These are phyloP conservation scores for Termitomyces sp. DNA, from an alignment of 768 basidiomycete species.

Conservation along the genomic window DNA sequence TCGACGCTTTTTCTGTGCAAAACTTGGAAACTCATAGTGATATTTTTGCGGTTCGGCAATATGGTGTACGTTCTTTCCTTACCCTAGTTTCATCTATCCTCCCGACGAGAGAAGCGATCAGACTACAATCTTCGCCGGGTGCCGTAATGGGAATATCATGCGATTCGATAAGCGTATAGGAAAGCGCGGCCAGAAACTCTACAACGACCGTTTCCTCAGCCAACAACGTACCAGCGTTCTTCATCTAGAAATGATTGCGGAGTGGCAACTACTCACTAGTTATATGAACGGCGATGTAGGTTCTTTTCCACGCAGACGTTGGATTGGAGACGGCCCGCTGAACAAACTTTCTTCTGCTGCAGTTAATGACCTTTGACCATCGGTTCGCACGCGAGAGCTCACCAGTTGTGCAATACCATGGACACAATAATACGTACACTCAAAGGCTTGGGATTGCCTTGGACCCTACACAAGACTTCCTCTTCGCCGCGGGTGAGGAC, in stretches of 20 bases:
- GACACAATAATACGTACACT: conserved; percentile 56
- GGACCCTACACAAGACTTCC: conserved; percentile 51
- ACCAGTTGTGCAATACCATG: conserved; percentile 47
- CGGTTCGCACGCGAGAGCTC: conserved; percentile 42
- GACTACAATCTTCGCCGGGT: conserved; percentile 52
- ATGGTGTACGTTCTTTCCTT: conserved; percentile 33
- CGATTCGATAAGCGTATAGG: conserved; percentile 54
- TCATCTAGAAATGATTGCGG: conserved; percentile 46
- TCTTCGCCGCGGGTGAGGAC: conserved; percentile 74
- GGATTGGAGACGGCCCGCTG: neutral
- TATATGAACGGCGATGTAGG: conserved; percentile 60
- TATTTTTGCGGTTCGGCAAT: conserved; percentile 57
- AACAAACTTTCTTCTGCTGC: neutral
- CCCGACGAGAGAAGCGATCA: conserved; percentile 18
- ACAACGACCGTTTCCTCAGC: conserved; percentile 30
- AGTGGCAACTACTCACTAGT: conserved; percentile 52
- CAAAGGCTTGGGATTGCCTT: conserved; percentile 51
- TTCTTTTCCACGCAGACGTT: neutral
- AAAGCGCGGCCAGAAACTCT: conserved; percentile 35
- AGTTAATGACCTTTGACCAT: conserved; percentile 64
- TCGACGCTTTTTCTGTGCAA: conserved; percentile 35
- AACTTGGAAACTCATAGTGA: conserved; percentile 55
- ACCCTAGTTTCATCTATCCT: neutral
- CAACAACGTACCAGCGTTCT: conserved; percentile 44
- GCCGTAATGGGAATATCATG: conserved; percentile 55